Conservation (phyloP, 352 stramenopile species). For the Pythium sp. region DNA sequence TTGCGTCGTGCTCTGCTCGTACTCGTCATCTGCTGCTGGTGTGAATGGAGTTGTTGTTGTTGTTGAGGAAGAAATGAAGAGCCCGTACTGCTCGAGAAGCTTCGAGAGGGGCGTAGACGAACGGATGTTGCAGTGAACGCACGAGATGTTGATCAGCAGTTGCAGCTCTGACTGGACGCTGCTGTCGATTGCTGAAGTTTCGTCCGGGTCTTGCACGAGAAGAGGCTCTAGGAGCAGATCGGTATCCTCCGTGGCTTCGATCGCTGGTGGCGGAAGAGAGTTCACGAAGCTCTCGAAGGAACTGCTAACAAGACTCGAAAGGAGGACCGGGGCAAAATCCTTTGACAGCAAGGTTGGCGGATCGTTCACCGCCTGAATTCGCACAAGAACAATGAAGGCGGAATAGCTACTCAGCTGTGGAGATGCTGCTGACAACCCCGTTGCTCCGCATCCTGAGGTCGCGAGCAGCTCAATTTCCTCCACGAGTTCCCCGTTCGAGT, state of each 20-base stretch:
- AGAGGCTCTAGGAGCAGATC: conserved; percentile 23
- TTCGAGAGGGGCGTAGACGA: neutral
- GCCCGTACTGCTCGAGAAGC: conserved; percentile 8
- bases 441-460: neutral
- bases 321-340: conserved; percentile 23
- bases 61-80: conserved; percentile 13
- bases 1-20: conserved; percentile 10
- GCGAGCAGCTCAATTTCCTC: conserved; percentile 30
- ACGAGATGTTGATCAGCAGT: conserved; percentile 39
- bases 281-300: conserved; percentile 8
- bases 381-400: conserved; percentile 21
- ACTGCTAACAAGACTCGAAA: neutral
- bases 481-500: conserved; percentile 35
- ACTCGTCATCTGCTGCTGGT: neutral
- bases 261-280: neutral
- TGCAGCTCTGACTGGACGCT: conserved; percentile 4
- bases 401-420: neutral
- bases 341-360: conserved; percentile 30
- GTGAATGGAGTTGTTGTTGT: neutral
- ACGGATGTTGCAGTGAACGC: conserved; percentile 32
- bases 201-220: conserved; percentile 28
- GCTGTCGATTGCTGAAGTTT: neutral
- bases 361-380: conserved; percentile 34
- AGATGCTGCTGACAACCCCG: neutral
- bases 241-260: conserved; percentile 39